Evolutionary conservation across 495 filamentous ascomycete species (phyloP).

Genomic region (Tuber borchii): DNA sequence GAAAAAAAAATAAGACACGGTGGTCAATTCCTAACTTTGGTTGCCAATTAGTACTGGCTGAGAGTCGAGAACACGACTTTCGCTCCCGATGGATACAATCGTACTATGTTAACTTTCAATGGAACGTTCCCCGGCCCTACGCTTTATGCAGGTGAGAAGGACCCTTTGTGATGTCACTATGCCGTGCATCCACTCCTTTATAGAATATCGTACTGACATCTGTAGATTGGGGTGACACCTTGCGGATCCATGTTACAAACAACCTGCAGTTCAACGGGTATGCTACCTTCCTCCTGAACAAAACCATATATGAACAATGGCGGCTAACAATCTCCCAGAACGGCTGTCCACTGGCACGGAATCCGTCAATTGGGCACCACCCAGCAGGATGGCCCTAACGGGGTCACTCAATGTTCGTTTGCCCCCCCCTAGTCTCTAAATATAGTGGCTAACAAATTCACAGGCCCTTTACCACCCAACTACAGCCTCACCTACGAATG

Average conservation of each 20-base stretch:
- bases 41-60: slow-evolving; percentile 42
- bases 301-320: neutral
- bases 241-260: slow-evolving; percentile 39
- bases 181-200: slow-evolving; percentile 49
- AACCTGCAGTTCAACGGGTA: slow-evolving; percentile 33
- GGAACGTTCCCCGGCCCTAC: slow-evolving; percentile 53
- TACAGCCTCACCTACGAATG: slow-evolving; percentile 47
- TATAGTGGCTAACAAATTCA: slow-evolving; percentile 49
- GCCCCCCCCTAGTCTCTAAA: slow-evolving; percentile 47
- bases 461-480: slow-evolving; percentile 44
- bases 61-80: slow-evolving; percentile 44
- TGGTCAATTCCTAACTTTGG: slow-evolving; percentile 3
- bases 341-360: slow-evolving; percentile 60
- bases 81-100: slow-evolving; percentile 50
- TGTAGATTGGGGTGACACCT: slow-evolving; percentile 28
- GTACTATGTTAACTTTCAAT: slow-evolving; percentile 52
- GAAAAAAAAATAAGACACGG: slow-evolving; percentile 1
- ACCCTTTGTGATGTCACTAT: slow-evolving; percentile 45
- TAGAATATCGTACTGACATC: slow-evolving; percentile 44
- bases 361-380: slow-evolving; percentile 56
- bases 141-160: slow-evolving; percentile 43
- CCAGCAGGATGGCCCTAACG: slow-evolving; percentile 56
- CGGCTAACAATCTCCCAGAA: neutral
- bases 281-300: neutral
- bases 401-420: slow-evolving; percentile 61